Evolutionary conservation across 192 early-diverging fungal genomes (phyloP).

Genomic region (Coemansia sp.): DNA sequence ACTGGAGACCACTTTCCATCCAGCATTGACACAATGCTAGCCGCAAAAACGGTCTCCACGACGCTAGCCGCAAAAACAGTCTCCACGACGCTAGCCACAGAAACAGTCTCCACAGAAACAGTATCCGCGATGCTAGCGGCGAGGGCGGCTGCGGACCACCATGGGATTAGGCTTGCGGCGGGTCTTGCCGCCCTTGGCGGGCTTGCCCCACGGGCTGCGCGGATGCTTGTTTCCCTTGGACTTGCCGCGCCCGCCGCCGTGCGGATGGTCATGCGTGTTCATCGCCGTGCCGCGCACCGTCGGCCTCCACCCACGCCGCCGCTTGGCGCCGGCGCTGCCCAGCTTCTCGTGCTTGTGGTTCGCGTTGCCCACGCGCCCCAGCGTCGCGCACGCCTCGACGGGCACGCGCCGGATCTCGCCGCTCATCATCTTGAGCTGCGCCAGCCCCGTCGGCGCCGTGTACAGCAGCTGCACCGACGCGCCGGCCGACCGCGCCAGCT

Average conservation of each 20-base stretch:
- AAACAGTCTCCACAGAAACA: no score
- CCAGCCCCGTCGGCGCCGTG: slow-evolving; percentile 72
- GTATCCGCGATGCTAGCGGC: slow-evolving; percentile 28
- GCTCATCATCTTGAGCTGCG: slow-evolving; percentile 80
- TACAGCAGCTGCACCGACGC: slow-evolving; percentile 79
- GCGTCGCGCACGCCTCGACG: slow-evolving; percentile 83
- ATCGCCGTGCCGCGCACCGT: slow-evolving; percentile 94
- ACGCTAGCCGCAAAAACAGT: no score
- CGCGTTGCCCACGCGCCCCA: slow-evolving; percentile 86
- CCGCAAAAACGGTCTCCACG: no score
- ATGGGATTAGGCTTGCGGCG: slow-evolving; percentile 63
- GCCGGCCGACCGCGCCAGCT: slow-evolving; percentile 83
- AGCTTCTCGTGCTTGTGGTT: slow-evolving; percentile 84
- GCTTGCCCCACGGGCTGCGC: slow-evolving; percentile 86
- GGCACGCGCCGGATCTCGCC: slow-evolving; percentile 86
- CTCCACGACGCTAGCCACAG: no score
- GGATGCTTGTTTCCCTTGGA: slow-evolving; percentile 91
- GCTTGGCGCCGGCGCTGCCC: slow-evolving; percentile 85
- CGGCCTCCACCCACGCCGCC: slow-evolving; percentile 85
- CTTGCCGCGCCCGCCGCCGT: slow-evolving; percentile 94
- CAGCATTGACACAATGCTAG: no score
- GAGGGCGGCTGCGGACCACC: slow-evolving; percentile 60
- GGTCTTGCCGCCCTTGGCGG: slow-evolving; percentile 92
- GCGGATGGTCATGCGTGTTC: slow-evolving; percentile 94
- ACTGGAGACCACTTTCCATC: no score